Evolutionary conservation across 176 grass and related monocot species (phyloP).

Genomic region (Puya raimondii): DNA sequence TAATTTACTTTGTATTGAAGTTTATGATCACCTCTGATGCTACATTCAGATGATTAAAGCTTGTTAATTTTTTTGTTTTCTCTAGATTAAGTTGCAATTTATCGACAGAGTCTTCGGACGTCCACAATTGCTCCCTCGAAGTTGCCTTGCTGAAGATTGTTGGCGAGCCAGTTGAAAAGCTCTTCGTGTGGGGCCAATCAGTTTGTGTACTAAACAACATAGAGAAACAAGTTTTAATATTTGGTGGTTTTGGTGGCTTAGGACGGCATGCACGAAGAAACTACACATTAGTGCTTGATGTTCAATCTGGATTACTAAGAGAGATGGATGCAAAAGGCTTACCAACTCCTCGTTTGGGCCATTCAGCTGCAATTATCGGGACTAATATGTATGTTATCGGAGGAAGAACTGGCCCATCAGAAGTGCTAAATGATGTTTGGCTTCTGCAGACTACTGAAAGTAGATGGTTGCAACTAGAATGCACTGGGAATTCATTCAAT

Average conservation of each 20-base stretch:
- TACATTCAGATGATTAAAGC: constrained; percentile 13
- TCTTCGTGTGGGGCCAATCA: constrained; percentile 93
- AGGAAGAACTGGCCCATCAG: constrained; percentile 69
- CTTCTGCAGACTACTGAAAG: constrained; percentile 39
- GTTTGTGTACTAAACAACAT: constrained; percentile 34
- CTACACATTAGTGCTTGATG: constrained; percentile 54
- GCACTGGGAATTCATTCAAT: constrained; percentile 45
- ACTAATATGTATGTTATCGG: constrained; percentile 67
- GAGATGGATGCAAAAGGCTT: constrained; percentile 36
- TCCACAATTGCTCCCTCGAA: constrained; percentile 31
- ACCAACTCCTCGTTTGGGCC: constrained; percentile 77
- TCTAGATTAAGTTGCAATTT: constrained; percentile 48
- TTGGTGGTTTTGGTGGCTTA: constrained; percentile 92
- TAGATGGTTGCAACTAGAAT: constrained; percentile 50
- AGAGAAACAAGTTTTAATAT: constrained; percentile 43
- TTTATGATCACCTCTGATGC: neutral
- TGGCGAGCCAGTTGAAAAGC: constrained; percentile 72
- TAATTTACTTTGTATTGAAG: neutral
- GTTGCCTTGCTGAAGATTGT: constrained; percentile 38
- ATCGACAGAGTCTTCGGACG: constrained; percentile 22
- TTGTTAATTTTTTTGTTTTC: constrained; percentile 17
- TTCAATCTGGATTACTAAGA: constrained; percentile 40
- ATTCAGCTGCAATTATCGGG: constrained; percentile 48
- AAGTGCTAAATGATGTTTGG: constrained; percentile 91
- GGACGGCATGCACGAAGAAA: constrained; percentile 77